Base-by-base conservation (phyloP, 495 filamentous ascomycete species). In the Aspergillus avenaceus region DNA sequence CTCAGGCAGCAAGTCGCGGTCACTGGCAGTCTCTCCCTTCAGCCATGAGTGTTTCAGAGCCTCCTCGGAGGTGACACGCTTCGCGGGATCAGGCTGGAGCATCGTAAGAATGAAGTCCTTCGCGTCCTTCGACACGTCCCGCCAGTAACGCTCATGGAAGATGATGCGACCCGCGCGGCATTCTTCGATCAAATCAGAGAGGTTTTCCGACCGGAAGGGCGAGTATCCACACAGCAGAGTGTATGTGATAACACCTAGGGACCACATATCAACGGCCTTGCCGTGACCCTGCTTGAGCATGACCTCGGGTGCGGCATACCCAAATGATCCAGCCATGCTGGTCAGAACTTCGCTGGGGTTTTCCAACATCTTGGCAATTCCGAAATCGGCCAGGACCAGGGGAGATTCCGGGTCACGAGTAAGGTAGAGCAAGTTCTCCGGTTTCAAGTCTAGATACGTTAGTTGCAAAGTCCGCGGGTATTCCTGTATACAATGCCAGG, bases 191-290 rank as follows among this genome's bases (percentile, higher is more conserved):
- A 99, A 77, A 60, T 97, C 93, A 49, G 86, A 81, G 24, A 99
- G 73, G 59, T 87, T 95, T 69, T 99, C 93, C 54, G 88, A 90
- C 47, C 93, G 85, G 83, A 97, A 99, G 24, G 93, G 93, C 9
- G 92, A 96, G 70, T 99, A 99, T 43, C 93, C 93, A 70, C 93
- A 99, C 32, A 99, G 88, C n/a, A 99, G 80, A 13, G 95, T 97
- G 72, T 99, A 99, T 24, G 95, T 97, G 62, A 99, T 97, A 56
- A 99, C 92, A 55, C 93, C 93, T 59, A 99, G 76, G 8, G 92
- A 97, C 93, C 93, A 99, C 88, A 99, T 95, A 63, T 99, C 93
- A 24, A 97, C 93, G n/a, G 93, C 88, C 66, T 97, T 97, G 61
- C 95, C 93, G 64, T 99, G 93, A 29, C 95, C 93, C 56, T 88